These are phyloP conservation scores for Phytophthora megakarya DNA, from an alignment of 352 stramenopile species.

Conservation along the genomic window DNA sequence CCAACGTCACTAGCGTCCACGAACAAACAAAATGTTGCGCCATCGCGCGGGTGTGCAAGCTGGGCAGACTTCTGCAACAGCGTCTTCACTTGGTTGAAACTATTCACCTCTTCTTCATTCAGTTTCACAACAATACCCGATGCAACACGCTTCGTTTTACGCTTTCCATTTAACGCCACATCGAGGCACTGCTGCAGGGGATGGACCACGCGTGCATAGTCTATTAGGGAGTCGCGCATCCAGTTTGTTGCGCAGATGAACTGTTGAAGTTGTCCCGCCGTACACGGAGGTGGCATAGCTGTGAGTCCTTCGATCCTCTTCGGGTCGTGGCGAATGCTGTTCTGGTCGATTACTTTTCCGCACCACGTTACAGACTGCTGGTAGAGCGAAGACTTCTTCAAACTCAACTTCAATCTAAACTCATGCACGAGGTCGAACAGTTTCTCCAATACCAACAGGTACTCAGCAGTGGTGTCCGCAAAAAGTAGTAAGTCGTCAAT, in stretches of 20 bases:
- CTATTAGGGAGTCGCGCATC: constrained; percentile 5
- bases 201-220: neutral
- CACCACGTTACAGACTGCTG: constrained; percentile 6
- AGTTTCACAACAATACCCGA: neutral
- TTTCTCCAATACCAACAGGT: neutral
- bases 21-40: constrained; percentile 6
- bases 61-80: neutral
- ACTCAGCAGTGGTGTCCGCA: neutral
- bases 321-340: constrained; percentile 3
- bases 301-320: constrained; percentile 3
- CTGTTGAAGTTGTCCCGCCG: constrained; percentile 6
- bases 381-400: constrained; percentile 13
- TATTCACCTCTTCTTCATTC: neutral
- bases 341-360: constrained; percentile 2
- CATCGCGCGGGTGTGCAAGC: neutral
- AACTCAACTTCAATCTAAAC: too few species aligned
- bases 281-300: neutral
- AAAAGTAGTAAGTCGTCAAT: constrained; percentile 6
- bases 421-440: constrained; percentile 9
- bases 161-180: neutral
- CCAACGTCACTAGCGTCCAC: neutral
- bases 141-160: constrained; percentile 1
- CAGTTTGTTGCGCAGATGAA: constrained; percentile 7
- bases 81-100: neutral
- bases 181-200: neutral